A percentile compares a stretch with the other conserved stretches of the same genome.
phyloP scores from a whole-genome alignment of 2,329 filamentous ascomycete genomes.

The Sporothrix pseudoabietina region DNA sequence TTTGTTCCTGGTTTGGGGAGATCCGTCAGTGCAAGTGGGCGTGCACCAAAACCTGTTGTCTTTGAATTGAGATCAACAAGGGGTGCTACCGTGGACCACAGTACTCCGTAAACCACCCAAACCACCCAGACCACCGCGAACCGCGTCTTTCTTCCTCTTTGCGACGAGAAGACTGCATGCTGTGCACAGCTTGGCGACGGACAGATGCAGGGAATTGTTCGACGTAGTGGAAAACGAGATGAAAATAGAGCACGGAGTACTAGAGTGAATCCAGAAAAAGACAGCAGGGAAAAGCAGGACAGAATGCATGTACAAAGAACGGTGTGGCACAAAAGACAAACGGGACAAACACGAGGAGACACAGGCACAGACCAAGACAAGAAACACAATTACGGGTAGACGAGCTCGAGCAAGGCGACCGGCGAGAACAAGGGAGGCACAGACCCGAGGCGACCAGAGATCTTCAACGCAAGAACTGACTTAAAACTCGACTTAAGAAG shows the following conservation, averaged over 20 bases:
- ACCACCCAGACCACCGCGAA: neutral
- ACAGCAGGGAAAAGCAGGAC: neutral
- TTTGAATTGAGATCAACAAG: constrained; percentile 21
- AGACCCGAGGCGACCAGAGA: neutral
- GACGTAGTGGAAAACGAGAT: neutral
- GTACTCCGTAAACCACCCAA: no score
- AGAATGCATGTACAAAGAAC: no score
- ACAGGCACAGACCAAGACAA: neutral
- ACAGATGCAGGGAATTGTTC: neutral
- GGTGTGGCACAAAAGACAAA: neutral
- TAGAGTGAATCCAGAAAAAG: neutral
- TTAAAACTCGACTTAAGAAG: neutral
- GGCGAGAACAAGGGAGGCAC: neutral
- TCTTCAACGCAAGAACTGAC: neutral
- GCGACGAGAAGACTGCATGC: neutral
- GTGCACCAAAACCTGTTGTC: neutral
- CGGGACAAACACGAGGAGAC: neutral
- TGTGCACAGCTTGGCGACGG: constrained; percentile 14
- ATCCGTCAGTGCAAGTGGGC: no score
- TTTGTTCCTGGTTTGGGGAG: neutral
- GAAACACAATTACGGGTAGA: constrained; percentile 12
- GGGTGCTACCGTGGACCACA: neutral
- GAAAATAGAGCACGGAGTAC: neutral
- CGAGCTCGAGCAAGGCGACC: neutral
- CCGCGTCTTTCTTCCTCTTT: neutral